Base-by-base conservation (phyloP, 768 basidiomycete genomes). In the Auriscalpium microsporum region DNA sequence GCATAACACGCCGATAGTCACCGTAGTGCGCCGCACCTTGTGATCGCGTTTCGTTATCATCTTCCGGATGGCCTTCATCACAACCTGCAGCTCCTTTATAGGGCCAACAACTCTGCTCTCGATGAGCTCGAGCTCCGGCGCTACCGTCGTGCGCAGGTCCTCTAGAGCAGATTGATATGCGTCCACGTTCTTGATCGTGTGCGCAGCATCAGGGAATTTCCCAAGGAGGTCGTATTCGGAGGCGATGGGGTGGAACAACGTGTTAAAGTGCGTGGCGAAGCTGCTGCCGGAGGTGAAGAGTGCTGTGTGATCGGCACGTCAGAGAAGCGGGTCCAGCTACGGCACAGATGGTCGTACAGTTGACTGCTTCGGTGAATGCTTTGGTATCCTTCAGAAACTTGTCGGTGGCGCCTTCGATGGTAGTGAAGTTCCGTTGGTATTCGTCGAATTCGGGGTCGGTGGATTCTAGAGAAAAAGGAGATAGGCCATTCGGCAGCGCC, bases 21-120 rank as follows among this genome's bases (percentile, higher is more conserved):
- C 28, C 28, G 4, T 4, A 28, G 28, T 28, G 28, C 28, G 28
- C 28, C 74, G 50, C 53, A 88, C 90, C 78, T 99, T 99, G 72
- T 99, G 96, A 35, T 98, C 93, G 38, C 96, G 81, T 75, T 99
- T 99, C 8, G 88, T 90, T 64, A 96, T 91, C 16, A 82, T 92
- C 78, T 98, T 99, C 64, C 94, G 75, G 64, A 97, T 90, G 59
- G 78, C 71, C 75, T 95, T 98, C 73, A 94, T 75, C 56, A 96
- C 76, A 0, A 79, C 77, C 67, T 93, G 86, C 33, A 96, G 76
- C 68, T 99, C 96, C 73, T 90, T 98, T 48, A 85, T 78, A 9
- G 96, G 96, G 0, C 80, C 86, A 40, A 86, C 71, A 54, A 99
- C 82, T 59, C 94, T 78, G 58, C 82, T 86, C 59, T 94, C 87